Base-by-base conservation (phyloP, 805 yeast genomes). In the Teunomyces atbi region DNA sequence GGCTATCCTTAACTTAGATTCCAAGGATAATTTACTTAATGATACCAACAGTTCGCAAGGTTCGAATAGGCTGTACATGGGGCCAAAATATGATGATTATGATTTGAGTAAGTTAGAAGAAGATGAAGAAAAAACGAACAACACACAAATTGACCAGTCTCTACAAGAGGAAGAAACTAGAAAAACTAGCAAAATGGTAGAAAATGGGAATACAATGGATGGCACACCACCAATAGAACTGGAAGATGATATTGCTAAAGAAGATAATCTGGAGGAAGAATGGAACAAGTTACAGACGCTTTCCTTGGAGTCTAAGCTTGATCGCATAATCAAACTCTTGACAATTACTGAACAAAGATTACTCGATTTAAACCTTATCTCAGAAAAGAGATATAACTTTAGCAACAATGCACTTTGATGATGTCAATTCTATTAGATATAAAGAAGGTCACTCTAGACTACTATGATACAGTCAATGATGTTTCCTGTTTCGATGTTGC, bases 341-440 rank as follows among this genome's bases (percentile, higher is more conserved):
- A 71, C 77, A 2, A 80, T 86, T 71, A 79, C 85, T 6, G 88
- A 82, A 56, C 79, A 79, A 55, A 65, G 77, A 57, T 58, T 80
- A 37, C 64, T 70, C 43, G 70, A 68, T 45, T 55, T 67, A 51
- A 61, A 61, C 41, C 48, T 64, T 16, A 61, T 55, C 16, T 50
- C 56, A n/a, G 59, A 56, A 30, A 65, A 62, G 46, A 47, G 63
- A 18, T 61, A 55, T 41, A 36, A 46, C 6, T 50, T 61, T 30
- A 55, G 49, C 34, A 57, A 58, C 6, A 59, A 53, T 15, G 54
- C 48, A 19, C 39, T 46, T 39, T 35, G 40, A 33, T 30, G 8
- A 20, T 32, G n/a, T 26, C 11, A 21, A 19, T 26, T 26, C n/a
- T 8, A 18, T 18, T 34, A 32, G 26, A 8, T 3, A 19, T 7